Conservation (phyloP, 1,284 basidiomycete species). For the Sporisorium sorghi region DNA sequence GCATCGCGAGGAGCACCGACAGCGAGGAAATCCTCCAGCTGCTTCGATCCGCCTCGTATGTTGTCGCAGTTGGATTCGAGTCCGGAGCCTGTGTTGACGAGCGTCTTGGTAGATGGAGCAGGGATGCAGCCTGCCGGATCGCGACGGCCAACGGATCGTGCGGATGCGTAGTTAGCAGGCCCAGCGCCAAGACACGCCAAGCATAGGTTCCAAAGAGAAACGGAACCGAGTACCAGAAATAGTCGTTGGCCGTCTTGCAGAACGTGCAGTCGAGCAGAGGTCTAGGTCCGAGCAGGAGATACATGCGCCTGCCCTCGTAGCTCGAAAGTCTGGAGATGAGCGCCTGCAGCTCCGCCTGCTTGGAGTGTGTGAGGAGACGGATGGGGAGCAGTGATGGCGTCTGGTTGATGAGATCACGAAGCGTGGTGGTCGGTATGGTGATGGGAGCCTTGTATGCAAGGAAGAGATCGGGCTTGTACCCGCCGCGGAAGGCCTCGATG, state of each 20-base stretch:
- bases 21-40: slow-evolving; percentile 26
- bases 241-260: slow-evolving; percentile 34
- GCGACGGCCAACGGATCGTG: slow-evolving; percentile 44
- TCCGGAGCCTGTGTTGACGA: neutral
- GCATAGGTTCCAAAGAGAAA: slow-evolving; percentile 32
- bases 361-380: slow-evolving; percentile 12
- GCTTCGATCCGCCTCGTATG: slow-evolving; percentile 35
- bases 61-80: neutral
- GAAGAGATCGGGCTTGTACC: slow-evolving; percentile 44
- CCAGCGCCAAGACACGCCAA: slow-evolving; percentile 46
- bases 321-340: slow-evolving; percentile 45
- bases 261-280: slow-evolving; percentile 45
- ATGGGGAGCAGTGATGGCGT: slow-evolving; percentile 27
- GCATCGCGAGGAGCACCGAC: slow-evolving; percentile 13
- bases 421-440: slow-evolving; percentile 41
- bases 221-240: slow-evolving; percentile 40
- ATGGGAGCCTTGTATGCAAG: slow-evolving; percentile 36
- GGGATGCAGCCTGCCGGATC: slow-evolving; percentile 23
- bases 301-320: slow-evolving; percentile 44
- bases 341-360: slow-evolving; percentile 37
- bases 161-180: slow-evolving; percentile 38
- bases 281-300: slow-evolving; percentile 36
- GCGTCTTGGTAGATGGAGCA: slow-evolving; percentile 8
- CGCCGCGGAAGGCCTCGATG: slow-evolving; percentile 33
- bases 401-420: slow-evolving; percentile 32